Conservation (phyloP, 73 alveolate genomes). For the Paramecium tetraurelia region DNA sequence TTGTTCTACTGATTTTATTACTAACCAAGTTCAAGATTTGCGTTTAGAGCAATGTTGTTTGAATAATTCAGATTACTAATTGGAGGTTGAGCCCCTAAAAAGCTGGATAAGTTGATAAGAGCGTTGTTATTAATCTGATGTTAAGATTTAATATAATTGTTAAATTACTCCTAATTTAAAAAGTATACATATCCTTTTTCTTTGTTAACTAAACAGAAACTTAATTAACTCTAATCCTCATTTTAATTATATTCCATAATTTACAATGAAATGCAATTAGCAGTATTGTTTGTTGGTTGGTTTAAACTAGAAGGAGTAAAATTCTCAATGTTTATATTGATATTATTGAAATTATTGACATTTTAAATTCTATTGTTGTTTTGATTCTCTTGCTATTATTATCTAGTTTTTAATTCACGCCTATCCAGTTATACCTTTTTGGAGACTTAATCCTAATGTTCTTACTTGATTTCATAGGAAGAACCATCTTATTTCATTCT, state of each 20-base stretch:
- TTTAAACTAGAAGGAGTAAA: neutral
- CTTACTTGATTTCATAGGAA: neutral
- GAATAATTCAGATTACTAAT: neutral
- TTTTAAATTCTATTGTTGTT: neutral
- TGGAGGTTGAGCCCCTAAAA: neutral
- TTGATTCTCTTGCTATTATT: neutral
- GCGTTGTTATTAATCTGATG: neutral
- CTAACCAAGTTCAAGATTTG: neutral
- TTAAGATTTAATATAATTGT: neutral
- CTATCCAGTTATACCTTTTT: neutral
- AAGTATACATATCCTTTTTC: neutral
- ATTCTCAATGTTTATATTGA: neutral
- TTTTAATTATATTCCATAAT: neutral
- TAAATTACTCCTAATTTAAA: neutral
- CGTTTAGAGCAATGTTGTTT: neutral
- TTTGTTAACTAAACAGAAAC: constrained; percentile 17
- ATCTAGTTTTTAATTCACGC: neutral
- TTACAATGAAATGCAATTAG: neutral
- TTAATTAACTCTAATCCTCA: neutral
- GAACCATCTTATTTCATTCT: constrained; percentile 34
- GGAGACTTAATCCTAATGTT: neutral
- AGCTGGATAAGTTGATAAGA: neutral
- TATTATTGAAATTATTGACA: neutral
- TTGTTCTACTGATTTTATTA: neutral
- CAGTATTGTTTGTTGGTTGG: neutral